A percentile compares a stretch with the other conserved stretches of the same genome.
phyloP scores from a whole-genome alignment of 1,139 yeast species.

The Blastobotrys indianensis region DNA sequence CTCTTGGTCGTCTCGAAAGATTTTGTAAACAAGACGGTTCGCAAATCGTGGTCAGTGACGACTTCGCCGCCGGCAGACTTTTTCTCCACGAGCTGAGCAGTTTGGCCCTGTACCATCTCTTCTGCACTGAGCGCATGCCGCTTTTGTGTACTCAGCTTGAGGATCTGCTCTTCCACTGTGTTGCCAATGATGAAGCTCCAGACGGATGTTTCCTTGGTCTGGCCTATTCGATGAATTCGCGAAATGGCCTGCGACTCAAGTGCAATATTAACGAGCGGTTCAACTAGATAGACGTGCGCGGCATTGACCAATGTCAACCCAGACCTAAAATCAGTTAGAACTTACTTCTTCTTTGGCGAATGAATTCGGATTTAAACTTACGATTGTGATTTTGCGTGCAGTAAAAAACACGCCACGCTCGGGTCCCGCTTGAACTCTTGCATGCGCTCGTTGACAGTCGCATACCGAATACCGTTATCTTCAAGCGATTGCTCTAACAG shows the following conservation, averaged over 20 bases:
- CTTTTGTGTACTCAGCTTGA: conserved; percentile 34
- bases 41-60: conserved; percentile 19
- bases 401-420: conserved; percentile 68
- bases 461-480: conserved; percentile 49
- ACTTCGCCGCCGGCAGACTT: conserved; percentile 28
- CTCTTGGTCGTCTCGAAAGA: not conserved
- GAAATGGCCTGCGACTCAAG: conserved; percentile 88
- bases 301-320: conserved; percentile 90
- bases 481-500: conserved; percentile 63
- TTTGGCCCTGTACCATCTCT: conserved; percentile 14
- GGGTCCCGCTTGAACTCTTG: conserved; percentile 61
- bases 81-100: conserved; percentile 24
- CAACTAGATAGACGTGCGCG: conserved; percentile 81
- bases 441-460: conserved; percentile 40
- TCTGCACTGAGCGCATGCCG: conserved; percentile 21
- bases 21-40: conserved; percentile 19
- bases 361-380: conserved; percentile 30
- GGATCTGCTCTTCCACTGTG: conserved; percentile 86
- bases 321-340: conserved; percentile 32
- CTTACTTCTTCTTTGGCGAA: not conserved
- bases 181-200: conserved; percentile 85
- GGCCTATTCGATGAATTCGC: conserved; percentile 90
- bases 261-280: conserved; percentile 85
- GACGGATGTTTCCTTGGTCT: conserved; percentile 67
- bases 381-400: conserved; percentile 82